These are phyloP conservation scores for Verbena officinalis DNA, from an alignment of 257 asterid genomes.

Conservation along the genomic window DNA sequence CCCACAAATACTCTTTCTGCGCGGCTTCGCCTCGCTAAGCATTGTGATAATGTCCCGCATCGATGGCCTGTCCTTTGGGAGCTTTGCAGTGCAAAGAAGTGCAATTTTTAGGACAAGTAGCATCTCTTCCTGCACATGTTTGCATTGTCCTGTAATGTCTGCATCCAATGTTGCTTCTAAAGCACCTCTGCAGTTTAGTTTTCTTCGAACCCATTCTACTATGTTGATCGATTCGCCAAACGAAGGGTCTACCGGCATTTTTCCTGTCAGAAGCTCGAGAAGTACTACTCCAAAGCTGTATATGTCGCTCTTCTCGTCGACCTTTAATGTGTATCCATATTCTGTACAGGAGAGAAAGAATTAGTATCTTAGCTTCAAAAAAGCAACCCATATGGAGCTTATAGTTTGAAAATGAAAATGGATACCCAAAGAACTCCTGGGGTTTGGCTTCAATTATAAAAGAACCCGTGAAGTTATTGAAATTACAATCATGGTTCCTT, in stretches of 20 bases:
- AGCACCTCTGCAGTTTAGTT: conserved; percentile 34
- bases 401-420: too few relatives aligned
- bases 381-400: too few relatives aligned
- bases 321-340: conserved; percentile 82
- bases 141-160: conserved; percentile 67
- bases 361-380: too few relatives aligned
- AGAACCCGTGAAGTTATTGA: too few relatives aligned
- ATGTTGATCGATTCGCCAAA: conserved; percentile 68
- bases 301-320: conserved; percentile 81
- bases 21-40: conserved; percentile 89
- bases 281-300: conserved; percentile 87
- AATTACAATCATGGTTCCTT: too few relatives aligned
- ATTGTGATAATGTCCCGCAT: conserved; percentile 74
- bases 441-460: too few relatives aligned
- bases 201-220: conserved; percentile 70
- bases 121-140: conserved; percentile 79
- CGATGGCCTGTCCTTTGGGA: conserved; percentile 80
- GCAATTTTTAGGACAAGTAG: conserved; percentile 73
- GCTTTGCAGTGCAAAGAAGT: conserved; percentile 76
- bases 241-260: conserved; percentile 56
- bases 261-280: conserved; percentile 76
- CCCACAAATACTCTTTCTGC: conserved; percentile 75
- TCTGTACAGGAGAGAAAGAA: conserved; percentile 38
- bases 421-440: too few relatives aligned
- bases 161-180: conserved; percentile 50